These are phyloP conservation scores for Penicillium bialowiezense DNA, from an alignment of 495 filamentous ascomycete genomes.

Conservation along the genomic window DNA sequence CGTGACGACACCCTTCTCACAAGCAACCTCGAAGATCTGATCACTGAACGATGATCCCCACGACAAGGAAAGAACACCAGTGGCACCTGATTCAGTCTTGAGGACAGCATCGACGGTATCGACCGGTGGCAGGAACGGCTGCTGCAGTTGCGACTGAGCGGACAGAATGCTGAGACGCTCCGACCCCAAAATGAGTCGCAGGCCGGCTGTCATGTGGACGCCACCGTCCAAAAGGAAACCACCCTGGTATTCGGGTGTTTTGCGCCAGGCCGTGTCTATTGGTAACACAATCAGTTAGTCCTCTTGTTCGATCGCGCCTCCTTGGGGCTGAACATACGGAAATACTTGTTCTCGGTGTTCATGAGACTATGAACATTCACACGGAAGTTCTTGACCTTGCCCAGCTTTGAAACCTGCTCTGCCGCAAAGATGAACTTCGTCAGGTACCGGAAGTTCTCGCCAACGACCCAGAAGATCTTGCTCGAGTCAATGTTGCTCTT, in stretches of 20 bases:
- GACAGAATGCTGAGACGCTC: conserved; percentile 45
- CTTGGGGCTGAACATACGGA: conserved; percentile 31
- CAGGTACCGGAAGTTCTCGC: conserved; percentile 74
- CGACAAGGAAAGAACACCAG: conserved; percentile 57
- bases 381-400: conserved; percentile 62
- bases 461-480: conserved; percentile 60
- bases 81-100: conserved; percentile 58
- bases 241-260: conserved; percentile 67
- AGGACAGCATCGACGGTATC: conserved; percentile 69
- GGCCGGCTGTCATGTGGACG: conserved; percentile 66
- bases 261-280: conserved; percentile 69
- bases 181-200: conserved; percentile 57
- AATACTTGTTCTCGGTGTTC: conserved; percentile 55
- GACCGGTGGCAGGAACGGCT: conserved; percentile 65
- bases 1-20: conserved; percentile 49
- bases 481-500: conserved; percentile 41
- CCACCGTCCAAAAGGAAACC: conserved; percentile 79
- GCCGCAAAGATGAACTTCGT: conserved; percentile 55
- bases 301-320: too few relatives aligned
- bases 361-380: conserved; percentile 55
- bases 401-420: conserved; percentile 57
- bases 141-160: conserved; percentile 57
- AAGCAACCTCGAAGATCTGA: conserved; percentile 50
- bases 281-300: conserved; percentile 9
- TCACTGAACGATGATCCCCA: conserved; percentile 65